A percentile compares a stretch with the other conserved stretches of the same genome.
Conservation (phyloP, 768 basidiomycete genomes). For the Pholiota molesta region DNA sequence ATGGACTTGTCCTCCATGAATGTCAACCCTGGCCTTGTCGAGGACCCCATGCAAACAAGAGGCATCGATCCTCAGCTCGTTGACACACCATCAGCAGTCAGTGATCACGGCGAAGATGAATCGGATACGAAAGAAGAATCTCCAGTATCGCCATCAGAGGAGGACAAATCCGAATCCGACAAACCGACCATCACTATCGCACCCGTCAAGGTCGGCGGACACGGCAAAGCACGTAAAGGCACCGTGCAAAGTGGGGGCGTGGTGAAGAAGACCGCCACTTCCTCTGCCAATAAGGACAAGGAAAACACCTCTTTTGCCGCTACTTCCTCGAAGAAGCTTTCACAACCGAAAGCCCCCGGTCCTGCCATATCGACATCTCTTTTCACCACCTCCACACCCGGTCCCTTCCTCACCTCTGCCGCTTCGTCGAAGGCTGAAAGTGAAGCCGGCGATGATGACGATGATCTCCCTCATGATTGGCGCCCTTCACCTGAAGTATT, state of each 20-base stretch:
- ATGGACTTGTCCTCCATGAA: slow-evolving; percentile 21
- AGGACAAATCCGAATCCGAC: slow-evolving; percentile 29
- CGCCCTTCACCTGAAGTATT: slow-evolving; percentile 91
- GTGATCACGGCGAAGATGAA: slow-evolving; percentile 42
- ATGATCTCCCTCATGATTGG: slow-evolving; percentile 76
- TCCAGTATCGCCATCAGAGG: slow-evolving; percentile 15
- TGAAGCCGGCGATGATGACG: slow-evolving; percentile 45
- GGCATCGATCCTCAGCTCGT: slow-evolving; percentile 80
- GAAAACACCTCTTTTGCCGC: slow-evolving; percentile 31
- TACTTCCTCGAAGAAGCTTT: slow-evolving; percentile 22
- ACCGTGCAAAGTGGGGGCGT: slow-evolving; percentile 77
- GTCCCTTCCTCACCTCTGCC: slow-evolving; percentile 22
- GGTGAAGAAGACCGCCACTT: slow-evolving; percentile 52
- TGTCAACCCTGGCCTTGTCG: slow-evolving; percentile 17
- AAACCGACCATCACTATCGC: slow-evolving; percentile 49
- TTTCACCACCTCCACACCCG: slow-evolving; percentile 16
- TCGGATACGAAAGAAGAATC: slow-evolving; percentile 36
- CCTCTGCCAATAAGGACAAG: slow-evolving; percentile 33
- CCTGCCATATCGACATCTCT: slow-evolving; percentile 19
- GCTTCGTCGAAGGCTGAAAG: slow-evolving; percentile 25
- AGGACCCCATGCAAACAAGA: slow-evolving; percentile 23
- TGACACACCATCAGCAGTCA: slow-evolving; percentile 48
- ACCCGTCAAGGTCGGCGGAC: slow-evolving; percentile 60
- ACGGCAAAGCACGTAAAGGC: slow-evolving; percentile 63
- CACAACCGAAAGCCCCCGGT: slow-evolving; percentile 12